These are phyloP conservation scores for Cyberlindnera samutprakarnensis DNA, from an alignment of 805 yeast species.

Conservation along the genomic window DNA sequence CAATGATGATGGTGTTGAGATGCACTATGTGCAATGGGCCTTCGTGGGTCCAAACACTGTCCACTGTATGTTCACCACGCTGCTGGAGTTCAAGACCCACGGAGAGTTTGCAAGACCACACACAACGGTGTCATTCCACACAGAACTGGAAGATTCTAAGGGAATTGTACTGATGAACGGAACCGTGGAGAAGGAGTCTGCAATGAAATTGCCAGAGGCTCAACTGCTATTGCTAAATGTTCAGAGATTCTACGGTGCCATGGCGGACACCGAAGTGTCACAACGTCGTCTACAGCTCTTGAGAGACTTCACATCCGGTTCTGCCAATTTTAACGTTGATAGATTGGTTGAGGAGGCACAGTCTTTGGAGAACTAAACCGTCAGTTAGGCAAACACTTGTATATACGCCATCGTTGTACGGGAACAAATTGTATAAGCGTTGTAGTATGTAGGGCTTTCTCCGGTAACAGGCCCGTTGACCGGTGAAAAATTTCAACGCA, in stretches of 20 bases:
- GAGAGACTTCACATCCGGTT: constrained; percentile 63
- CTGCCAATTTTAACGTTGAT: constrained; percentile 57
- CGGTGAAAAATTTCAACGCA: too few relatives aligned
- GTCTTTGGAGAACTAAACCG: constrained; percentile 46
- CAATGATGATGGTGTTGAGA: constrained; percentile 50
- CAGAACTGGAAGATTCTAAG: constrained; percentile 56
- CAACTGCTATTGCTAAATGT: constrained; percentile 68
- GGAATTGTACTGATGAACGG: constrained; percentile 82
- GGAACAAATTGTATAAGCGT: not conserved
- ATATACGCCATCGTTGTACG: too few relatives aligned
- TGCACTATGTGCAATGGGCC: constrained; percentile 92
- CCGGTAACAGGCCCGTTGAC: too few relatives aligned
- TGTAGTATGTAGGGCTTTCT: too few relatives aligned
- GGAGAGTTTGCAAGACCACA: constrained; percentile 93
- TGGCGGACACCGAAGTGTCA: constrained; percentile 34
- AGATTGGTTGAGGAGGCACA: constrained; percentile 66
- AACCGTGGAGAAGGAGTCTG: constrained; percentile 61
- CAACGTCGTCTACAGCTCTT: constrained; percentile 50
- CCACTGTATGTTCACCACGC: constrained; percentile 84
- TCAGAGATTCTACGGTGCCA: constrained; percentile 79
- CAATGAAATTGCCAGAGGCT: constrained; percentile 65
- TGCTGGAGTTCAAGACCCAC: constrained; percentile 87
- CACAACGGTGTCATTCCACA: constrained; percentile 82
- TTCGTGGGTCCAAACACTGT: constrained; percentile 78
- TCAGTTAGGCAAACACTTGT: too few relatives aligned